These are phyloP conservation scores for Sporormia fimetaria DNA, from an alignment of 495 filamentous ascomycete species.

Conservation along the genomic window DNA sequence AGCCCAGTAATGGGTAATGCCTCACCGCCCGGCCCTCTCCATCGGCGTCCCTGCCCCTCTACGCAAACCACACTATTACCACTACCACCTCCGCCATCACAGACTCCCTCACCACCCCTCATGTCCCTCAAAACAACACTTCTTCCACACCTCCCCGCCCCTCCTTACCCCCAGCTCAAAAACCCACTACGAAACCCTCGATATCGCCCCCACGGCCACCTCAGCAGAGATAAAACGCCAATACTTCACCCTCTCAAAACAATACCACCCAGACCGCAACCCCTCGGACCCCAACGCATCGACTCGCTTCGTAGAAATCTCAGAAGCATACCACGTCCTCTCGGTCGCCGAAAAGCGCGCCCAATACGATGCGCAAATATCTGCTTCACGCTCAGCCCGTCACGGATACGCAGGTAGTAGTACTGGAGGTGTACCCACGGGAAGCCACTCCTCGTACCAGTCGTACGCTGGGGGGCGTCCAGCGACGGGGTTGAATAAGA, in stretches of 20 bases:
- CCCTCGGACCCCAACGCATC: conserved; percentile 59
- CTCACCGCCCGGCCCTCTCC: conserved; percentile 32
- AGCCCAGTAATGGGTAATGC: conserved; percentile 41
- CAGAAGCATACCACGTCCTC: conserved; percentile 75
- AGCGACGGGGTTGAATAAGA: conserved; percentile 60
- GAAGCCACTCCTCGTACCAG: conserved; percentile 12
- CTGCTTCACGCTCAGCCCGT: conserved; percentile 22
- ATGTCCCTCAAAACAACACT: too few relatives aligned
- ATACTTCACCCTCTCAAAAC: conserved; percentile 87
- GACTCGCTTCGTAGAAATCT: conserved; percentile 71
- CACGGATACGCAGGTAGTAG: conserved; percentile 31
- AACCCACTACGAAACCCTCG: conserved; percentile 77
- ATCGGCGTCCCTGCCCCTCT: conserved; percentile 20
- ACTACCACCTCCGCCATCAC: conserved; percentile 8
- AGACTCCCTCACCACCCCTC: not conserved
- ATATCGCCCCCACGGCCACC: conserved; percentile 56
- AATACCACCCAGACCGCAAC: conserved; percentile 90
- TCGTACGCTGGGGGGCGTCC: conserved; percentile 27
- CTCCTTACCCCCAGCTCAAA: conserved; percentile 24
- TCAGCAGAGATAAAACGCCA: conserved; percentile 74
- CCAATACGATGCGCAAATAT: conserved; percentile 61
- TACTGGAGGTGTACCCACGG: not conserved
- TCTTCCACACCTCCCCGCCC: conserved; percentile 30
- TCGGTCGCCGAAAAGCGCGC: conserved; percentile 53
- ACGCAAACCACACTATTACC: too few relatives aligned